A percentile compares a stretch with the other conserved stretches of the same genome.
These are phyloP conservation scores for Epichloe gansuensis DNA, from an alignment of 2,329 filamentous ascomycete genomes.

Conservation along the genomic window DNA sequence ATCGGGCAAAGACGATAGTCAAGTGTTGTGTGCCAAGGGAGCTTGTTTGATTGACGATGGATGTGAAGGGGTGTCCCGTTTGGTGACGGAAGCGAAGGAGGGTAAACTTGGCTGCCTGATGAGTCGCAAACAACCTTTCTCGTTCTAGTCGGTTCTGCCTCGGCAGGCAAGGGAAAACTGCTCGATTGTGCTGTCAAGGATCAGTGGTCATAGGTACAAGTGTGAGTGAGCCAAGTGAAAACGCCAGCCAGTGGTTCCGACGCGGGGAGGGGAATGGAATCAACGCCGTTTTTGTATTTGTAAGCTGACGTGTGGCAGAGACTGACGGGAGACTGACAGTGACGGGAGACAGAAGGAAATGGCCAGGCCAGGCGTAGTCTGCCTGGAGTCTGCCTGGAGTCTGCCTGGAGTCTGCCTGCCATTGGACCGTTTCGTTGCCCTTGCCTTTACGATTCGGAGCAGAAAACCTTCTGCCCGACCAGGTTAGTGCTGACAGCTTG, in stretches of 20 bases:
- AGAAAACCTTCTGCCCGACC: too few species aligned
- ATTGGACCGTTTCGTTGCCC: too few species aligned
- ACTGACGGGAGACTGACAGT: too few species aligned
- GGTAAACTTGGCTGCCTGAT: slow-evolving; percentile 23
- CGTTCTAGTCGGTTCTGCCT: slow-evolving; percentile 5
- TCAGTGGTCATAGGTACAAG: not conserved
- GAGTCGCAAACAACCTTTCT: slow-evolving; percentile 21
- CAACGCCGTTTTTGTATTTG: not conserved
- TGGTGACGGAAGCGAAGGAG: slow-evolving; percentile 2
- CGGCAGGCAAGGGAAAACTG: not conserved
- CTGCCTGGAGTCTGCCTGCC: too few species aligned
- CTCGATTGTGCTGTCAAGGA: not conserved
- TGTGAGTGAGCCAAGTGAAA: not conserved
- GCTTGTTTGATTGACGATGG: not conserved
- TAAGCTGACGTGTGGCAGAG: slow-evolving; percentile 1
- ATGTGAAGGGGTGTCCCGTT: slow-evolving; percentile 1
- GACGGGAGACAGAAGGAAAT: too few species aligned
- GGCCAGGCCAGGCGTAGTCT: too few species aligned
- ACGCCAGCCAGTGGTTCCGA: not conserved
- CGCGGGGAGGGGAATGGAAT: not conserved
- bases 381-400: too few species aligned
- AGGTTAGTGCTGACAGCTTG: not conserved
- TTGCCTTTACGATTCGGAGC: not conserved
- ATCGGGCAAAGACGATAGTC: not conserved
- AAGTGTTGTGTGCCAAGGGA: not conserved